Percentiles rank a stretch among this genome's conserved stretches.
These are phyloP conservation scores for Fusarium sp. DNA, from an alignment of 2,329 filamentous ascomycete genomes.

Conservation along the genomic window DNA sequence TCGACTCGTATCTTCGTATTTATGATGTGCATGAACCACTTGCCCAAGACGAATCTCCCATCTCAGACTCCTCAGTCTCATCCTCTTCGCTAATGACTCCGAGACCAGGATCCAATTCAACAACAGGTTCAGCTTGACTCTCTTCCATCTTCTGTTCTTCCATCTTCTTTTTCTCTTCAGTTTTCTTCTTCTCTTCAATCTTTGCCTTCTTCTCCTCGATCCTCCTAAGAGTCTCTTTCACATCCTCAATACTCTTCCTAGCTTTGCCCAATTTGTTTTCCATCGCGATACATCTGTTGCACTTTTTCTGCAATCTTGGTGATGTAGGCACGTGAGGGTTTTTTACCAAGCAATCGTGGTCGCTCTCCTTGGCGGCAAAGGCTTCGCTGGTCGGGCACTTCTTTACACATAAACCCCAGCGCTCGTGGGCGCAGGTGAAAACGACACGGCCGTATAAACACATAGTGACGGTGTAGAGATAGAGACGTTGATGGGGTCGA, in stretches of 20 bases:
- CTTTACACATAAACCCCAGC: conserved; percentile 44
- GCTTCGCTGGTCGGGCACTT: conserved; percentile 36
- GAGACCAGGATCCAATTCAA: not conserved
- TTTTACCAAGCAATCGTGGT: conserved; percentile 33
- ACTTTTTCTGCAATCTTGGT: conserved; percentile 34
- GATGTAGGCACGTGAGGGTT: conserved; percentile 42
- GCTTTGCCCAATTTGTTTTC: conserved; percentile 30
- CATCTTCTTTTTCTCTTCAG: not conserved
- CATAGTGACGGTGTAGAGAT: conserved; percentile 36
- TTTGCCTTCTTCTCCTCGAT: conserved; percentile 4
- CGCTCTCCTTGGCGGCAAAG: conserved; percentile 12
- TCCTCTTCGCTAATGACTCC: conserved; percentile 16
- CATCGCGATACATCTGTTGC: conserved; percentile 40
- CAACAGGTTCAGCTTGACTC: not conserved
- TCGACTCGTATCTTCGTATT: not conserved
- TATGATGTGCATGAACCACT: not conserved
- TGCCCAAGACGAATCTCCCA: not conserved
- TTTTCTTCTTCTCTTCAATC: not conserved
- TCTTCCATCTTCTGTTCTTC: not conserved
- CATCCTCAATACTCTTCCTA: conserved; percentile 28
- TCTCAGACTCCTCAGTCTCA: conserved; percentile 1
- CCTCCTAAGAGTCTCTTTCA: not conserved
- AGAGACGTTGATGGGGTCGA: not conserved
- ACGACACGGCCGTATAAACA: conserved; percentile 44
- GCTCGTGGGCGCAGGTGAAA: conserved; percentile 44